phyloP scores from a whole-genome alignment of 2,329 filamentous ascomycete genomes.

The Aureobasidium mangrovei region DNA sequence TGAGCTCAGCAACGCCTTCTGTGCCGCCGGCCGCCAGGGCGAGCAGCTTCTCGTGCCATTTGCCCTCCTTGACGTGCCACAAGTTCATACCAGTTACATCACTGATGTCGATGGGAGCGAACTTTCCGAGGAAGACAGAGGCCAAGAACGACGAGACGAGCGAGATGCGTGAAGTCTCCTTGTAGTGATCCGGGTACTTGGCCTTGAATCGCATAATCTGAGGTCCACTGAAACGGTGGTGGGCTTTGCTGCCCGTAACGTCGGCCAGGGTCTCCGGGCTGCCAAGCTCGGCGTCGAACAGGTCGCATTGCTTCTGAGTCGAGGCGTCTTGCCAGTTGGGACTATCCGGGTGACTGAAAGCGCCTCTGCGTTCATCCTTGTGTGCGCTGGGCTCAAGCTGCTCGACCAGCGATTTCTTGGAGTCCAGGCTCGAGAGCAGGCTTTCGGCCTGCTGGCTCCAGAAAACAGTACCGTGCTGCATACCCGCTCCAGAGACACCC shows the following conservation, averaged over 20 bases:
- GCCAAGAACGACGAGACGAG: slow-evolving; percentile 93
- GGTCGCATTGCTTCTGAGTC: slow-evolving; percentile 84
- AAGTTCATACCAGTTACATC: slow-evolving; percentile 97
- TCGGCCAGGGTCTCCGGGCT: slow-evolving; percentile 60
- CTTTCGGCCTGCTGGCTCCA: slow-evolving; percentile 66
- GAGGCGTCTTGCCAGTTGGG: slow-evolving; percentile 98
- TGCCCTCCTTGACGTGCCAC: slow-evolving; percentile 72
- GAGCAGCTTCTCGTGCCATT: slow-evolving; percentile 68
- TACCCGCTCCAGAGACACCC: slow-evolving; percentile 83
- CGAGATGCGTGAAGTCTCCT: slow-evolving; percentile 72
- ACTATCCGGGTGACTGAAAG: slow-evolving; percentile 76
- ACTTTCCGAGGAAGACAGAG: slow-evolving; percentile 73
- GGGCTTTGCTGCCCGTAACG: slow-evolving; percentile 82
- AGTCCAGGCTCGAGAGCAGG: slow-evolving; percentile 53
- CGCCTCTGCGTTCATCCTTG: slow-evolving; percentile 38
- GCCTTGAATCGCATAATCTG: slow-evolving; percentile 85
- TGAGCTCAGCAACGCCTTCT: slow-evolving; percentile 55
- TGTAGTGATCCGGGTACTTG: slow-evolving; percentile 73
- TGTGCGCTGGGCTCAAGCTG: slow-evolving; percentile 49
- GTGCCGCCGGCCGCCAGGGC: slow-evolving; percentile 59
- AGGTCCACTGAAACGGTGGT: slow-evolving; percentile 95
- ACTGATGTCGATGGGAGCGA: slow-evolving; percentile 86
- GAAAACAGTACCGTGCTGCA: slow-evolving; percentile 97
- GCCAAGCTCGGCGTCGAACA: slow-evolving; percentile 68
- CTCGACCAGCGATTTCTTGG: slow-evolving; percentile 54